Evolutionary conservation across 345 rosid genomes (phyloP).

Genomic region (Syzygium aqueum): DNA sequence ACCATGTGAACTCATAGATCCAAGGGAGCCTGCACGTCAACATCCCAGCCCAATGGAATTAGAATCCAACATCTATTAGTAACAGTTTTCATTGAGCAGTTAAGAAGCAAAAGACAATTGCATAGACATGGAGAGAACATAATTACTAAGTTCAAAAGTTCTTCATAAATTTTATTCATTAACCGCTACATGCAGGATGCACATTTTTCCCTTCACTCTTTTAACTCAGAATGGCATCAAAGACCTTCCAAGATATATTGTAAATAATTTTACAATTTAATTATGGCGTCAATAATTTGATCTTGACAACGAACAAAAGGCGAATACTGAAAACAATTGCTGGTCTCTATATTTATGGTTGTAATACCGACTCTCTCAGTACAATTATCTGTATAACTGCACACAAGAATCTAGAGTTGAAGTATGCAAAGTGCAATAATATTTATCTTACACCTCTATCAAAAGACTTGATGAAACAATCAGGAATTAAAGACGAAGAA

Average conservation of each 20-base stretch:
- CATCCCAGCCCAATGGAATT: not conserved
- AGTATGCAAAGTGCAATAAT: no score
- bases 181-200: not conserved
- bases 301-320: no score
- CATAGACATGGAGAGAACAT: not conserved
- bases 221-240: not conserved
- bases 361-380: no score
- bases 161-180: not conserved
- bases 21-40: slow-evolving; percentile 59
- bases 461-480: no score
- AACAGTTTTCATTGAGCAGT: not conserved
- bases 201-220: not conserved
- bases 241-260: not conserved
- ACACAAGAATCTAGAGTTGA: no score
- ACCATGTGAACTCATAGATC: slow-evolving; percentile 69
- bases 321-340: no score
- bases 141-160: not conserved
- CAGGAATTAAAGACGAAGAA: no score
- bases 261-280: no score
- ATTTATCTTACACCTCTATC: no score
- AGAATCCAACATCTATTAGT: not conserved
- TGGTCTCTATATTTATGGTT: no score
- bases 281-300: no score
- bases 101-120: not conserved
- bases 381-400: no score